Conservation (phyloP, 2,329 filamentous ascomycete species). For the Colletotrichum chrysophilum region DNA sequence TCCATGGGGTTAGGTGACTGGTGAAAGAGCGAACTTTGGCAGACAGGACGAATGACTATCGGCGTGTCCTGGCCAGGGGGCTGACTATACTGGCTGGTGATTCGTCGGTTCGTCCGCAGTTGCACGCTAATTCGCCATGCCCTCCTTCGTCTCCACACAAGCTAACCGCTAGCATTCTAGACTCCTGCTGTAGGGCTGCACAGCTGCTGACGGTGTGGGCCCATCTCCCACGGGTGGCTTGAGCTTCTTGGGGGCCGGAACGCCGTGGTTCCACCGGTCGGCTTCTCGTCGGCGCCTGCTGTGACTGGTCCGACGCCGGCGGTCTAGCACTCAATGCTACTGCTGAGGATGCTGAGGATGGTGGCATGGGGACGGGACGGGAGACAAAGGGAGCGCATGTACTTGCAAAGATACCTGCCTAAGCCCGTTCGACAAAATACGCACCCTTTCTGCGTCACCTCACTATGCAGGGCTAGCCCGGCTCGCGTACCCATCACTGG, state of each 20-base stretch:
- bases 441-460: neutral
- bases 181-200: constrained; percentile 8
- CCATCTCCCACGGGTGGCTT: neutral
- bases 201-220: constrained; percentile 8
- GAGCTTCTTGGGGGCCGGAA: neutral
- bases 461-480: neutral
- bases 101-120: constrained; percentile 1
- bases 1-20: neutral
- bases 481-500: neutral
- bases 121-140: neutral
- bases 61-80: neutral
- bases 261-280: neutral
- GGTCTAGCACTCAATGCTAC: neutral
- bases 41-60: neutral
- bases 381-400: neutral
- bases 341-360: neutral
- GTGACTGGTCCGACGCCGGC: neutral
- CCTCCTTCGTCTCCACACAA: neutral
- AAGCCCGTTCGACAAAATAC: neutral
- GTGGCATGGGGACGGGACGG: neutral
- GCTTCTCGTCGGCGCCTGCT: neutral
- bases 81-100: neutral
- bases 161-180: neutral
- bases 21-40: neutral
- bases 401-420: neutral